Conservation (phyloP, 1,139 yeast species). For the Tardiomyces depauwii region DNA sequence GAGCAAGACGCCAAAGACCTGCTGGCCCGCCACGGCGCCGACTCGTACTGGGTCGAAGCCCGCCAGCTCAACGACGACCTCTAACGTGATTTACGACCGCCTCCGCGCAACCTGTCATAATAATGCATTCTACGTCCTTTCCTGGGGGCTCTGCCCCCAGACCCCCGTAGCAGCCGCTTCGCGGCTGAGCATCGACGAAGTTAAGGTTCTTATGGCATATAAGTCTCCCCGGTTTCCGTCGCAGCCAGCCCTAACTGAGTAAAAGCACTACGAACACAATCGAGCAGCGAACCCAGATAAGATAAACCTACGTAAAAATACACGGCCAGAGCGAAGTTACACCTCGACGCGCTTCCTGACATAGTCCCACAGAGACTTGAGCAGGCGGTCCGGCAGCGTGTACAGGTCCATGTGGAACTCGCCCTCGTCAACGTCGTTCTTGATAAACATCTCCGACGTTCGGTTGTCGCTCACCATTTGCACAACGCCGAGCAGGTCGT, state of each 20-base stretch:
- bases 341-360: conserved; percentile 45
- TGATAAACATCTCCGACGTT: conserved; percentile 91
- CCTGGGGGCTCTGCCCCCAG: not conserved
- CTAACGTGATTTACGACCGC: not conserved
- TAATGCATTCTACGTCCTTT: not conserved
- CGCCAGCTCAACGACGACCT: not conserved
- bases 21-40: conserved; percentile 39
- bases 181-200: not conserved
- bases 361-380: conserved; percentile 92
- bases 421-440: conserved; percentile 93
- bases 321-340: conserved; percentile 2
- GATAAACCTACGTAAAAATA: not conserved
- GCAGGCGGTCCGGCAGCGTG: conserved; percentile 83
- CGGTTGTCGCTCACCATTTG: conserved; percentile 97
- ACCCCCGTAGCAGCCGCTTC: no score
- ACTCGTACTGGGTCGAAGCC: conserved; percentile 44
- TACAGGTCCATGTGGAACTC: conserved; percentile 95
- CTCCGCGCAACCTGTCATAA: not conserved
- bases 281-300: not conserved
- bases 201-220: no score
- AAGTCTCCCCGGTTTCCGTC: no score
- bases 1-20: conserved; percentile 47
- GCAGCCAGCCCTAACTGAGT: no score
- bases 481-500: conserved; percentile 86
- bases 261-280: no score